Conservation (phyloP, 371 early-diverging fungal genomes). For the Mucor circinelloides region DNA sequence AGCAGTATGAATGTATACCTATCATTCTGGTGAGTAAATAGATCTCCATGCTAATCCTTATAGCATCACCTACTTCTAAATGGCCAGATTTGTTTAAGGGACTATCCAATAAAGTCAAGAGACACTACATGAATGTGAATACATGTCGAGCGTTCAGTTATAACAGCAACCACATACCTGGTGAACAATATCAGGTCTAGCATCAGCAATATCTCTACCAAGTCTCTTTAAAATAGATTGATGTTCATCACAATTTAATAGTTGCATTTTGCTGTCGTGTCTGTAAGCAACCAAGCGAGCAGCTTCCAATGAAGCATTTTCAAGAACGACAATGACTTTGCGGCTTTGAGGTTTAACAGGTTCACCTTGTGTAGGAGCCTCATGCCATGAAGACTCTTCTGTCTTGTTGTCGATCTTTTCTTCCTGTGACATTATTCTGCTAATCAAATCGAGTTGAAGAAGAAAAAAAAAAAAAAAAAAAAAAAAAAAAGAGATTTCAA, state of each 20-base stretch:
- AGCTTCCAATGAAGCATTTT: constrained; percentile 90
- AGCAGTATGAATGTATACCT: constrained; percentile 93
- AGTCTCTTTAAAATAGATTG: constrained; percentile 84
- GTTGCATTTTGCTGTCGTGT: constrained; percentile 80
- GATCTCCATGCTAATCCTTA: background rate
- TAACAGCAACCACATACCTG: constrained; percentile 61
- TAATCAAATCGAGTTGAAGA: background rate
- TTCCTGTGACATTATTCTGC: constrained; percentile 12
- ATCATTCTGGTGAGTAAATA: background rate
- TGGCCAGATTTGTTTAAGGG: constrained; percentile 98
- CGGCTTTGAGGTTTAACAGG: constrained; percentile 18
- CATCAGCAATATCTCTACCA: constrained; percentile 81
- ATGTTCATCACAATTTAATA: constrained; percentile 97
- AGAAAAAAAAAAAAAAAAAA: background rate
- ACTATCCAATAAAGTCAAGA: constrained; percentile 94
- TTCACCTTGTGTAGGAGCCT: constrained; percentile 30
- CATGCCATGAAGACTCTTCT: constrained; percentile 33
- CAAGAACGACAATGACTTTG: constrained; percentile 90
- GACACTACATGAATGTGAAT: constrained; percentile 61
- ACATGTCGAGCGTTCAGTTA: background rate
- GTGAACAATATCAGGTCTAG: constrained; percentile 97
- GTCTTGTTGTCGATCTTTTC: background rate
- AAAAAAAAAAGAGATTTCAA: background rate
- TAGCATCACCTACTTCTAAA: constrained; percentile 64
- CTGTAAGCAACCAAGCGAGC: constrained; percentile 84